Evolutionary conservation across 805 yeast genomes (phyloP).

Genomic region (Candida piceae): DNA sequence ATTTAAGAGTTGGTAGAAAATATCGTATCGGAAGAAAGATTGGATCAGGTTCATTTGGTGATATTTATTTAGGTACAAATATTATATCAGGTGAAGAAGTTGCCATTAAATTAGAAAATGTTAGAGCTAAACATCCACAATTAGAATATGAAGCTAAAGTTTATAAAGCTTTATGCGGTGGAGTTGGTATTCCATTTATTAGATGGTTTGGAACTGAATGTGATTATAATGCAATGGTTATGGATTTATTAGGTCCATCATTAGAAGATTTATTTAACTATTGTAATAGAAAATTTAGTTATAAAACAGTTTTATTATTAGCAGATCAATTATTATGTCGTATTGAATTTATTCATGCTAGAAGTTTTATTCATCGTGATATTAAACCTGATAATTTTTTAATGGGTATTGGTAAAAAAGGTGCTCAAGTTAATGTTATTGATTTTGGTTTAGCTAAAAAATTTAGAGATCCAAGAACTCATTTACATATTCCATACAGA

Average conservation of each 20-base stretch:
- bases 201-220: slow-evolving; percentile 97
- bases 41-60: slow-evolving; percentile 97
- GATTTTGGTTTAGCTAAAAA: slow-evolving; percentile 94
- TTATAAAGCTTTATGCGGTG: slow-evolving; percentile 90
- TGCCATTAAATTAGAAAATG: slow-evolving; percentile 89
- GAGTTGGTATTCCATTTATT: slow-evolving; percentile 94
- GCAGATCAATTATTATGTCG: slow-evolving; percentile 95
- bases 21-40: slow-evolving; percentile 91
- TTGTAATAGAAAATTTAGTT: slow-evolving; percentile 89
- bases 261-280: slow-evolving; percentile 93
- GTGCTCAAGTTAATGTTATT: slow-evolving; percentile 91
- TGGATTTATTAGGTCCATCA: slow-evolving; percentile 92
- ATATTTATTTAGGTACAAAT: slow-evolving; percentile 89
- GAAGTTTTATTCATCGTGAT: slow-evolving; percentile 83
- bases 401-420: slow-evolving; percentile 89
- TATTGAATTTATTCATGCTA: slow-evolving; percentile 90
- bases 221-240: slow-evolving; percentile 95
- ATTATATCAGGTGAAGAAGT: slow-evolving; percentile 96
- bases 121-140: slow-evolving; percentile 92
- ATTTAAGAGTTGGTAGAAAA: slow-evolving; percentile 88
- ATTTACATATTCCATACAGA: slow-evolving; percentile 90
- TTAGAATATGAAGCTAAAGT: slow-evolving; percentile 95
- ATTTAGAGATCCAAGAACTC: slow-evolving; percentile 90
- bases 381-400: slow-evolving; percentile 80
- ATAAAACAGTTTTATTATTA: slow-evolving; percentile 84